Base-by-base conservation (phyloP, 2,329 filamentous ascomycete species). In the Bipolaris bicolor region DNA sequence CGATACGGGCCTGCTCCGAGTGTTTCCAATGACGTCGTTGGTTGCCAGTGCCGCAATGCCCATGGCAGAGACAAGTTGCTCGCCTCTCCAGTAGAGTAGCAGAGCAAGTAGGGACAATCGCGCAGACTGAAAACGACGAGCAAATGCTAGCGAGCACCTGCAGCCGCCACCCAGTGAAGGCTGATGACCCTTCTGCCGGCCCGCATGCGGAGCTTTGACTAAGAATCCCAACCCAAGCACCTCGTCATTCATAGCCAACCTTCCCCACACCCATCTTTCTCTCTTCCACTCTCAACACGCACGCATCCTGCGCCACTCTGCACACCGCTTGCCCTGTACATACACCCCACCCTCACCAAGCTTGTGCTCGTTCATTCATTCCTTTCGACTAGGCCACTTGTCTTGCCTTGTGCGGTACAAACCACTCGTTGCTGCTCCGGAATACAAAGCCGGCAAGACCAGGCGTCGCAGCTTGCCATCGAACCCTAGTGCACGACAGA, bases 181-280 rank as follows among this genome's bases (percentile, higher is more conserved):
- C 40, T 54, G 52, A 46, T 46, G 29, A 13, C 29, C 29, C 50
- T 41, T 54, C 46, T 43, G 26, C 49, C 55, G 44, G 58, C 37
- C 55, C 52, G 55, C 56, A 34, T 55, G 58, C 52, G 52, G 57
- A 59, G 59, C 59, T 60, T 60, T 51, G 56, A 53, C 59, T 62
- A 57, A 51, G 52, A 22, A 22, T 45, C 48, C 48, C 40, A 54
- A 24, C 40, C 43, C 48, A 39, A 56, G 48, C 33, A 54, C 55
- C 52, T 61, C 58, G 58, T 61, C 58, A 61, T 61, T 45, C 51
- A 49, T 60, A 50, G 55, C 26, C 52, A 58, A 55, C 58, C 41
- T 55, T 55, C 59, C 55, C 59, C 59, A 57, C 59, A 59, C 56
- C 52, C 43, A 56, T 40, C 29, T 37, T 57, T 45, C 50, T 56